A percentile compares a stretch with the other conserved stretches of the same genome.
Evolutionary conservation across 2,329 filamentous ascomycete genomes (phyloP).

Genomic region (Macrophomina pseudophaseolina): DNA sequence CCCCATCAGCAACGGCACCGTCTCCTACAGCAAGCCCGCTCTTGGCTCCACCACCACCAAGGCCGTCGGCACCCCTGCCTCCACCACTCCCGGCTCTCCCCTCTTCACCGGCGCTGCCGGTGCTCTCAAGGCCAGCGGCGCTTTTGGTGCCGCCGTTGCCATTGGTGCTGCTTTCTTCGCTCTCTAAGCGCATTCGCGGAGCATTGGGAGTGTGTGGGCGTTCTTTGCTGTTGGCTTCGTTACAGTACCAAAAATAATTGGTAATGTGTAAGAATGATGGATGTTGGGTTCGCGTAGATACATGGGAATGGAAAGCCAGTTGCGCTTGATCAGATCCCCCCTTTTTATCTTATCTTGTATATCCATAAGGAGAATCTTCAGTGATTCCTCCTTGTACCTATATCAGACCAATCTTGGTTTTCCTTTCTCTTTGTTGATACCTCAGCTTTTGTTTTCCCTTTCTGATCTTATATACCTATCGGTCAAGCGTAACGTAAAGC

Average conservation of each 20-base stretch:
- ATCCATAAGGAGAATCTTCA: neutral
- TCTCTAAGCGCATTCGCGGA: constrained; percentile 16
- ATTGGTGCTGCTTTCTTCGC: constrained; percentile 26
- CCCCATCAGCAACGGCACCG: constrained; percentile 37
- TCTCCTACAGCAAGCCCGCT: constrained; percentile 36
- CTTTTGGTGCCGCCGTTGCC: constrained; percentile 49
- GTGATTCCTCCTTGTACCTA: neutral
- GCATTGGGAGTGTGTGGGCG: neutral
- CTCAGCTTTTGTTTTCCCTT: constrained; percentile 12
- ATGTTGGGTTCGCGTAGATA: neutral
- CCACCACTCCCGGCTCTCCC: constrained; percentile 34
- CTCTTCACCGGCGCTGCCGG: constrained; percentile 54
- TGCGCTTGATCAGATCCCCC: constrained; percentile 8
- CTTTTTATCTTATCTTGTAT: constrained; percentile 5
- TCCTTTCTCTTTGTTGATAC: constrained; percentile 14
- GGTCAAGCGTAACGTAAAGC: constrained; percentile 22
- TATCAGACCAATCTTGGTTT: constrained; percentile 9
- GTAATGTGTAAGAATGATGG: constrained; percentile 22
- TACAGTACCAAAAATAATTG: constrained; percentile 15
- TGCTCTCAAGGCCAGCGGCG: constrained; percentile 54
- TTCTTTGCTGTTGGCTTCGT: neutral
- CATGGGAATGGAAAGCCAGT: neutral
- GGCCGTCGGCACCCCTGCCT: constrained; percentile 34
- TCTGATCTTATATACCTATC: neutral
- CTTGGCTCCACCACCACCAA: constrained; percentile 30